Conservation (phyloP, 257 asterid genomes). For the Schizonepeta tenuifolia region DNA sequence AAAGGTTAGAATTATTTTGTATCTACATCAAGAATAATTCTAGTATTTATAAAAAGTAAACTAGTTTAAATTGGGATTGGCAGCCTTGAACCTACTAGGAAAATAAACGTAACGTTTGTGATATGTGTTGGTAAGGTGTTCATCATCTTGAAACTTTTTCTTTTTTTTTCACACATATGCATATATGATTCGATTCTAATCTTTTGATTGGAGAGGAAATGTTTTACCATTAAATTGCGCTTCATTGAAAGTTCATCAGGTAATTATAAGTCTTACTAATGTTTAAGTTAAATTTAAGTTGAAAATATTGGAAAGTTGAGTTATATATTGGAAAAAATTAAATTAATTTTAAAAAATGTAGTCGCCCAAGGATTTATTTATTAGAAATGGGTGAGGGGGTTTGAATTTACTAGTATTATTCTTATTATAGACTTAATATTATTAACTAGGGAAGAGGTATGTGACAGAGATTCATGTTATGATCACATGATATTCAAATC, state of each 20-base stretch:
- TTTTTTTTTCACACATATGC: too few species aligned
- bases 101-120: background rate
- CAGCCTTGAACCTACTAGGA: background rate
- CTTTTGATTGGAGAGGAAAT: too few species aligned
- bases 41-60: too few species aligned
- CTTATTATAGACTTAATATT: background rate
- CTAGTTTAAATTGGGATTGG: background rate
- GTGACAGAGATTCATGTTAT: constrained; percentile 11
- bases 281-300: background rate
- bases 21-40: background rate
- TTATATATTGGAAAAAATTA: too few species aligned
- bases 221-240: too few species aligned
- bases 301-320: too few species aligned
- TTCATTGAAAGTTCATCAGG: too few species aligned
- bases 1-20: background rate
- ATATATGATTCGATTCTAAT: too few species aligned
- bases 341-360: too few species aligned
- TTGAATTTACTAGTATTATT: background rate
- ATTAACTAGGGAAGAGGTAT: background rate
- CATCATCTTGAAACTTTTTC: too few species aligned
- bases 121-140: background rate
- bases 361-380: too few species aligned
- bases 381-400: too few species aligned
- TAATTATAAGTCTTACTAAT: background rate
- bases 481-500: constrained; percentile 18